Evolutionary conservation across 192 early-diverging fungal genomes (phyloP).

Genomic region (Coemansia sp.): DNA sequence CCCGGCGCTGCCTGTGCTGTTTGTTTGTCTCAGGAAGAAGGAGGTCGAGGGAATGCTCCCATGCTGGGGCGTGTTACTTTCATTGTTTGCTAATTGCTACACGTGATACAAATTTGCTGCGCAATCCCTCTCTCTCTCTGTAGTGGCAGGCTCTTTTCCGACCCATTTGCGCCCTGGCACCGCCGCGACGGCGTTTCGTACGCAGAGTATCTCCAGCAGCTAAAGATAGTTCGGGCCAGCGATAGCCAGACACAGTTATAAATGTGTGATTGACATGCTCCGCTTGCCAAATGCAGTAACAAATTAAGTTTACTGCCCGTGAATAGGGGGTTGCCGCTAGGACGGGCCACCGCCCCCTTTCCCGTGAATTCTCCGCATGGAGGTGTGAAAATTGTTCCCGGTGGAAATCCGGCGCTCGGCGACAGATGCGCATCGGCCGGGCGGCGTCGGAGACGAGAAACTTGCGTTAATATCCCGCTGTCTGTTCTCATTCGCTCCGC

Average conservation of each 20-base stretch:
- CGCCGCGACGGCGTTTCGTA: slow-evolving; percentile 32
- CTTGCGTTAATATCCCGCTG: neutral
- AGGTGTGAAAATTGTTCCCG: neutral
- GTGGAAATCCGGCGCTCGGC: neutral
- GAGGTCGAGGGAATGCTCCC: too few relatives aligned
- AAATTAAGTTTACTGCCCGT: slow-evolving; percentile 1
- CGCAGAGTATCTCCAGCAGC: slow-evolving; percentile 38
- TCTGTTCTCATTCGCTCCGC: neutral
- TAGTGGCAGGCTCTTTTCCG: slow-evolving; percentile 45
- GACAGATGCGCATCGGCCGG: neutral
- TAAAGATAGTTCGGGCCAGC: slow-evolving; percentile 40
- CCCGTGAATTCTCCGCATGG: neutral
- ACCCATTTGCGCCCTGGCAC: slow-evolving; percentile 45
- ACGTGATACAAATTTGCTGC: neutral
- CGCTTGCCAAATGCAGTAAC: neutral
- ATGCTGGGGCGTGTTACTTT: neutral
- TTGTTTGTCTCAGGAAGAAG: neutral
- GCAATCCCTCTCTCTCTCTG: slow-evolving; percentile 1
- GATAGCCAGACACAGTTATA: slow-evolving; percentile 5
- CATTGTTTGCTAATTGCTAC: slow-evolving; percentile 7
- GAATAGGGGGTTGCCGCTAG: neutral
- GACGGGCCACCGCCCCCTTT: neutral
- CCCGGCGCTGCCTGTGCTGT: too few relatives aligned
- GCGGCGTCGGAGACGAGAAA: neutral
- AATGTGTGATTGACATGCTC: neutral